phyloP scores from a whole-genome alignment of 257 asterid genomes.

The Lithospermum erythrorhizon region DNA sequence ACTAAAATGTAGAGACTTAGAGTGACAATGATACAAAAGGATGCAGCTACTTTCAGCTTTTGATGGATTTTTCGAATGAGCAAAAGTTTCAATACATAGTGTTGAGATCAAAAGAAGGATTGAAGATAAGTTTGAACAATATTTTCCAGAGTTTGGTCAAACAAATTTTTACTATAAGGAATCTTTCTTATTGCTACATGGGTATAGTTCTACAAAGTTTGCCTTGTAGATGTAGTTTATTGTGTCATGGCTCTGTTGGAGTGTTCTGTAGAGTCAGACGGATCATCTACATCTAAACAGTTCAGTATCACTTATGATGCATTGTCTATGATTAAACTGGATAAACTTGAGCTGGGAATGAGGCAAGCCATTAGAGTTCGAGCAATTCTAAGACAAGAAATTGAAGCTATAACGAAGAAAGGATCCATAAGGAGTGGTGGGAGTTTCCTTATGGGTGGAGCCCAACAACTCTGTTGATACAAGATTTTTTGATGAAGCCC shows the following conservation, averaged over 20 bases:
- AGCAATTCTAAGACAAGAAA: slow-evolving; percentile 94
- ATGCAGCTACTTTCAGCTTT: slow-evolving; percentile 87
- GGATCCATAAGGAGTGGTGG: slow-evolving; percentile 96
- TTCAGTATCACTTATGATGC: slow-evolving; percentile 75
- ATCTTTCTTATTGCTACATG: slow-evolving; percentile 62
- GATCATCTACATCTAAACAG: slow-evolving; percentile 68
- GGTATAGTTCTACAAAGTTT: slow-evolving; percentile 80
- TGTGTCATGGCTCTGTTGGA: slow-evolving; percentile 89
- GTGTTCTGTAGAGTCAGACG: slow-evolving; percentile 66
- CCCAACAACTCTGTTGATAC: slow-evolving; percentile 78
- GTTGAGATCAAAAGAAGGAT: slow-evolving; percentile 70
- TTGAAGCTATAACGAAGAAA: slow-evolving; percentile 80
- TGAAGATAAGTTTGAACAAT: slow-evolving; percentile 93
- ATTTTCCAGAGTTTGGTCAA: slow-evolving; percentile 83
- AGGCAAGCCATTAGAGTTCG: slow-evolving; percentile 76
- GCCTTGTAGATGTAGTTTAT: slow-evolving; percentile 92
- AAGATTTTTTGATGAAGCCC: slow-evolving; percentile 77
- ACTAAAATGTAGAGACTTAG: slow-evolving; percentile 93
- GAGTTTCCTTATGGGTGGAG: slow-evolving; percentile 90
- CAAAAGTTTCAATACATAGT: slow-evolving; percentile 84
- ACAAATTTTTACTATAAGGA: slow-evolving; percentile 80
- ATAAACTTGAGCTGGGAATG: slow-evolving; percentile 83
- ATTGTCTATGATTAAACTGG: too few relatives aligned
- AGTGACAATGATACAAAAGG: slow-evolving; percentile 79
- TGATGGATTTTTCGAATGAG: slow-evolving; percentile 95